These are phyloP conservation scores for Leishmania mexicana DNA, from an alignment of 208 protist genomes.

Conservation along the genomic window DNA sequence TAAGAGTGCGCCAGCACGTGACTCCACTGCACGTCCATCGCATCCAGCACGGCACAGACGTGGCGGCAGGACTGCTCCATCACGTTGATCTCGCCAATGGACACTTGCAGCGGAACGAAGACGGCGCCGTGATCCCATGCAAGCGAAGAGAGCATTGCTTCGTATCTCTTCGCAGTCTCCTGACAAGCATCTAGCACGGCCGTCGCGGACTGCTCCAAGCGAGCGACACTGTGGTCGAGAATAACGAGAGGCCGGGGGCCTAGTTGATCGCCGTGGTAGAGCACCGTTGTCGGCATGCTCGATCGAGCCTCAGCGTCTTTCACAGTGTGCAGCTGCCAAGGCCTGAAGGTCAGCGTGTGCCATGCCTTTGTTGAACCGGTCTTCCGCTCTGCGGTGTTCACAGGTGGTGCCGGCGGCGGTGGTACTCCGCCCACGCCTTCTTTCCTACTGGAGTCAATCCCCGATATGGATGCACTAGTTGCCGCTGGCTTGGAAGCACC, in stretches of 20 bases:
- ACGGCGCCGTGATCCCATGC: conserved; percentile 76
- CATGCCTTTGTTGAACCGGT: conserved; percentile 32
- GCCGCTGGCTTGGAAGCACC: background rate
- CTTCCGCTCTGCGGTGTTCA: conserved; percentile 10
- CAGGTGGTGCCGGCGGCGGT: conserved; percentile 13
- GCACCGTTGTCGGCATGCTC: conserved; percentile 44
- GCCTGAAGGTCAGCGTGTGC: conserved; percentile 46
- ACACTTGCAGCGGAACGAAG: conserved; percentile 66
- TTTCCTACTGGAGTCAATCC: background rate
- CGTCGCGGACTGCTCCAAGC: conserved; percentile 4
- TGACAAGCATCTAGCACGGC: conserved; percentile 16
- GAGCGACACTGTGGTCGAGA: conserved; percentile 63
- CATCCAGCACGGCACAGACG: conserved; percentile 77
- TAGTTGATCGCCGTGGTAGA: conserved; percentile 71
- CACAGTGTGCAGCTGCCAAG: conserved; percentile 62
- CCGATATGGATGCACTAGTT: background rate
- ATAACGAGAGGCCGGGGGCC: conserved; percentile 84
- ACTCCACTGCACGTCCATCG: conserved; percentile 79
- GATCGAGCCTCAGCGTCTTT: conserved; percentile 22
- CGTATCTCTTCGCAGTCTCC: conserved; percentile 60
- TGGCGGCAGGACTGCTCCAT: conserved; percentile 62
- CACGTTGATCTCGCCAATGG: conserved; percentile 35
- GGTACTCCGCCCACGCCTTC: background rate
- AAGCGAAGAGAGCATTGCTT: conserved; percentile 60
- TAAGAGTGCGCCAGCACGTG: conserved; percentile 80